Evolutionary conservation across 140 eudicot genomes (phyloP).

Genomic region (Bidens hawaiensis): DNA sequence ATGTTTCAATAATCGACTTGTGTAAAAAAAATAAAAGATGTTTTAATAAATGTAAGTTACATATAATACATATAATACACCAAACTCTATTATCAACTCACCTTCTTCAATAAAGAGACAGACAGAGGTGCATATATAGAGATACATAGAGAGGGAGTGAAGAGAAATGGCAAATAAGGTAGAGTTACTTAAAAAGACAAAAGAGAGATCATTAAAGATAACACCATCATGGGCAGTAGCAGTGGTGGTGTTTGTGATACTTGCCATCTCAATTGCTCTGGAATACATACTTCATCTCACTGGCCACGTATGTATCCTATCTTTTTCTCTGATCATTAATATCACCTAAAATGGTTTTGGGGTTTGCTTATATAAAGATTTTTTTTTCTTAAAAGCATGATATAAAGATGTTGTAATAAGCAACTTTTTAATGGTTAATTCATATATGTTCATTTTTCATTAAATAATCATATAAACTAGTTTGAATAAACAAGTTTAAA

Average conservation of each 20-base stretch:
- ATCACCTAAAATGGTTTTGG: neutral
- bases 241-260: constrained; percentile 51
- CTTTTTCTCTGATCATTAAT: neutral
- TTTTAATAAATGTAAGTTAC: too few species aligned
- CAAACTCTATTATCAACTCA: neutral
- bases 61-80: too few species aligned
- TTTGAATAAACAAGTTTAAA: too few species aligned
- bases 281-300: constrained; percentile 49
- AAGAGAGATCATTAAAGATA: constrained; percentile 45
- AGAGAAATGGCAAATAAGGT: constrained; percentile 9
- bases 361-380: too few species aligned
- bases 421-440: too few species aligned
- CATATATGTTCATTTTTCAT: too few species aligned
- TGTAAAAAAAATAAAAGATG: too few species aligned
- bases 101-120: neutral
- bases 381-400: too few species aligned
- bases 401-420: too few species aligned
- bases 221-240: constrained; percentile 73
- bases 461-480: too few species aligned
- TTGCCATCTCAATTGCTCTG: constrained; percentile 49
- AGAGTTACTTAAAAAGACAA: neutral
- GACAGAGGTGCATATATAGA: neutral
- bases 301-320: constrained; percentile 37
- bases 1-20: too few species aligned
- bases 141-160: neutral